A percentile compares a stretch with the other conserved stretches of the same genome.
Evolutionary conservation across 179 eudicot species (phyloP).

Genomic region (Heliamphora pulchella): DNA sequence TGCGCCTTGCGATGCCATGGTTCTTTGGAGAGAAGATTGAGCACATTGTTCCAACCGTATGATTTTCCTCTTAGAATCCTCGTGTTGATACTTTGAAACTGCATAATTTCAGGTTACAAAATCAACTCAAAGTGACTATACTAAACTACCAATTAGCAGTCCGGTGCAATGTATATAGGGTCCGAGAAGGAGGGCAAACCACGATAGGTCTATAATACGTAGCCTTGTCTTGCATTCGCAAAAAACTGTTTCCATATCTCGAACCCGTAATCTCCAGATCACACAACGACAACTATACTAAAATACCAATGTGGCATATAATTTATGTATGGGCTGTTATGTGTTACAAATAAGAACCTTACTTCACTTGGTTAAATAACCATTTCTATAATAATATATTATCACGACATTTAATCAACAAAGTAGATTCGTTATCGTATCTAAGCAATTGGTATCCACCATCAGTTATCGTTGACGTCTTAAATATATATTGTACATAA

Average conservation of each 20-base stretch:
- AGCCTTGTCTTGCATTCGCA: no score
- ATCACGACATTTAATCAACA: not conserved
- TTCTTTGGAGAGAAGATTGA: conserved; percentile 53
- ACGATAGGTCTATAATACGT: no score
- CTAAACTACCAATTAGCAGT: not conserved
- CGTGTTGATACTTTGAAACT: conserved; percentile 62
- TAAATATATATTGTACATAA: not conserved
- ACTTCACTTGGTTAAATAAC: not conserved
- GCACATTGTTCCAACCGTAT: conserved; percentile 73
- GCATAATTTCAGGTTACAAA: conserved; percentile 17
- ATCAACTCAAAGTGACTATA: not conserved
- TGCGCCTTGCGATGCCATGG: conserved; percentile 61
- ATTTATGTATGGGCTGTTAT: not conserved
- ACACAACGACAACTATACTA: not conserved
- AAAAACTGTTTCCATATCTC: no score
- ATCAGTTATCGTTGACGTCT: not conserved
- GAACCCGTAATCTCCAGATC: no score
- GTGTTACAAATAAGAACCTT: not conserved
- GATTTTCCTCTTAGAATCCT: conserved; percentile 49
- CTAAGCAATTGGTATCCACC: not conserved
- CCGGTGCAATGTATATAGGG: no score
- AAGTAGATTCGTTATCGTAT: not conserved
- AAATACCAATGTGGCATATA: not conserved
- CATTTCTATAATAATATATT: not conserved
- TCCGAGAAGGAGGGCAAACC: no score